Conservation (phyloP, 75 land plant genomes). For the Adiantum capillusveneris region DNA sequence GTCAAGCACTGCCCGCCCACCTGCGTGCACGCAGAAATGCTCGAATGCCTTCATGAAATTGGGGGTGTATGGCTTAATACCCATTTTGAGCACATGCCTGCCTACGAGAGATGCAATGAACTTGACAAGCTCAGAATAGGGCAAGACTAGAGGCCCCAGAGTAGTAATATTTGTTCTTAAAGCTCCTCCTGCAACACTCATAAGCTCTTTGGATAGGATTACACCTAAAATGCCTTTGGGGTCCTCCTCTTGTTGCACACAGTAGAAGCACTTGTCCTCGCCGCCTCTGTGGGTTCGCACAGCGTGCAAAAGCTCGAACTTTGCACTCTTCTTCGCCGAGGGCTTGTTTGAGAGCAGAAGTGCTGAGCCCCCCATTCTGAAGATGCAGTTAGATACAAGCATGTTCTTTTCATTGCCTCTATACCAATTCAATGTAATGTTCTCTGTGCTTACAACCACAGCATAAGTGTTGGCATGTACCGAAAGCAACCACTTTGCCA, state of each 20-base stretch:
- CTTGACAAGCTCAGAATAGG: constrained; percentile 55
- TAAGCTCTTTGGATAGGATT: constrained; percentile 58
- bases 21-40: constrained; percentile 54
- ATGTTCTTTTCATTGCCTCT: constrained; percentile 55
- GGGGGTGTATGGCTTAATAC: constrained; percentile 48
- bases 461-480: constrained; percentile 63
- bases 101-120: constrained; percentile 37
- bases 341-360: constrained; percentile 55
- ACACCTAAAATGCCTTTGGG: constrained; percentile 54
- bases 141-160: constrained; percentile 61
- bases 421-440: constrained; percentile 76
- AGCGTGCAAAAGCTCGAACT: constrained; percentile 63
- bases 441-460: constrained; percentile 83
- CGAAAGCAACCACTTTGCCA: constrained; percentile 72
- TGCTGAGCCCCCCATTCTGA: constrained; percentile 82
- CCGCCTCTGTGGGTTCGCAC: constrained; percentile 53
- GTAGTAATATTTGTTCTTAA: constrained; percentile 64
- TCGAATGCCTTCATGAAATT: constrained; percentile 64
- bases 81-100: neutral
- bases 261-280: constrained; percentile 44
- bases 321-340: constrained; percentile 33
- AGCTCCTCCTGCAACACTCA: constrained; percentile 58
- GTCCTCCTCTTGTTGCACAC: constrained; percentile 79
- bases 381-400: constrained; percentile 79
- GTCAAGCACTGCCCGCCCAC: constrained; percentile 48